Evolutionary conservation across 2,329 filamentous ascomycete species (phyloP), one percentile per base, ranked within the genome.

Genomic region (Microdochium bolleyi): DNA sequence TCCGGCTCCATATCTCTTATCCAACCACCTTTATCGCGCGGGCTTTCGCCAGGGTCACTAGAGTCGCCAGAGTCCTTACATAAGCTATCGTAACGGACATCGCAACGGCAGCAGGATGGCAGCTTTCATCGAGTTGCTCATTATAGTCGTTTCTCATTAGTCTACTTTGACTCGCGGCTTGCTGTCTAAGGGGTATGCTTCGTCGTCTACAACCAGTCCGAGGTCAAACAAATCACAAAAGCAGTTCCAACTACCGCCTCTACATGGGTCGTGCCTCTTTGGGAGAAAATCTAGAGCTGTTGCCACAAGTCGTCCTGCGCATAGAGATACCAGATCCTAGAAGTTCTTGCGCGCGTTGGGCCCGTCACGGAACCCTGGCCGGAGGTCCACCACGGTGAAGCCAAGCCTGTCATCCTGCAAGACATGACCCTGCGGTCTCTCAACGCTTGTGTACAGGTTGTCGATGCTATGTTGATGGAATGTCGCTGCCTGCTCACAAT

Each of bases 371-470:
- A 55, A 57, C 46, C 59, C 24, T 27, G 69, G 69, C n/a, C 80
- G 73, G 52, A 83, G 61, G 60, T 84, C 80, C 27, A 79, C 70
- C 7, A 83, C 72, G 48, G 76, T 72, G 60, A 80, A 82, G n/a
- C 86, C 78, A 60, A 89, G 70, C 54, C 80, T 80, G 49, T 80
- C 76, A 24, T 78, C 82, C 65, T 89, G 84, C 59, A 85, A 84
- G 2, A 89, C 87, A 67, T 89, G 86, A 0, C 86, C 86, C 0
- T 71, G 64, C 0, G 85, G 85, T 51, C 83, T 76, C 51, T 80
- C 71, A 1, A 89, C 89, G 62, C 86, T 83, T 0, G 87, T 90
- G 64, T 95, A 95, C 1, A 95, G 79, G 60, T 91, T 85, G 24
- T 81, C 76, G 51, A 82, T 73, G 1, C 68, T 67, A 57, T 84